Base-by-base conservation (phyloP, 768 basidiomycete genomes). In the Calocybe indica region DNA sequence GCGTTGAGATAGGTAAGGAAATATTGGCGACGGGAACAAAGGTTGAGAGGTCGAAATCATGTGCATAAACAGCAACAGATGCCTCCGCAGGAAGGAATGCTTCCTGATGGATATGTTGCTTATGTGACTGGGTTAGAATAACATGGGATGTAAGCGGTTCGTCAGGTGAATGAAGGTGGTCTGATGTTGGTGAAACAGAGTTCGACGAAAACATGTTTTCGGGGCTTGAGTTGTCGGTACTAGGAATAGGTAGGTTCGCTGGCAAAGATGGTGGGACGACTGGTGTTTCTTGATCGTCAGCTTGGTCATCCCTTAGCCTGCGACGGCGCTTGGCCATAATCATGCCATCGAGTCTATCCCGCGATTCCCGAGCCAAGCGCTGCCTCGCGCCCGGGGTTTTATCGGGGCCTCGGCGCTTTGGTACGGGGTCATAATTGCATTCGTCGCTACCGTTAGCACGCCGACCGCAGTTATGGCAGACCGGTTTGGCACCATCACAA, bases 341-440 rank as follows among this genome's bases (percentile, higher is more conserved):
- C 30, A 43, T 34, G 35, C 58, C 63, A 37, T 67, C 61, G 8
- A 60, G 58, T 15, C 68, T 71, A 36, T 70, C 66, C 38, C 51
- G 64, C 15, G 58, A 51, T 43, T 74, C 75, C 35, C 73, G 65
- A 5, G 74, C 63, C 48, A 71, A 67, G 37, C 88, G 76, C 57
- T 88, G 85, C 22, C 88, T 82, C 35, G 85, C 85, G 14, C 88
- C 88, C n/a, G 86, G 87, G 0, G 70, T 75, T 63, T 78, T 86
- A 63, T 90, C 88, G 2, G 88, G 88, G 1, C 88, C 88, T 36
- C 88, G 77, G 39, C 88, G 83, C 57, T 85, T 89, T 14, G 88
- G 88, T 5, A 78, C 63, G 10, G 76, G 48, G 54, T 91, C 88
- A 55, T 90, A 91, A 43, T 67, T 60, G 59, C 88, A 91, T 40